Conservation (phyloP, 2,329 filamentous ascomycete species). For the Cryphonectria japonica region DNA sequence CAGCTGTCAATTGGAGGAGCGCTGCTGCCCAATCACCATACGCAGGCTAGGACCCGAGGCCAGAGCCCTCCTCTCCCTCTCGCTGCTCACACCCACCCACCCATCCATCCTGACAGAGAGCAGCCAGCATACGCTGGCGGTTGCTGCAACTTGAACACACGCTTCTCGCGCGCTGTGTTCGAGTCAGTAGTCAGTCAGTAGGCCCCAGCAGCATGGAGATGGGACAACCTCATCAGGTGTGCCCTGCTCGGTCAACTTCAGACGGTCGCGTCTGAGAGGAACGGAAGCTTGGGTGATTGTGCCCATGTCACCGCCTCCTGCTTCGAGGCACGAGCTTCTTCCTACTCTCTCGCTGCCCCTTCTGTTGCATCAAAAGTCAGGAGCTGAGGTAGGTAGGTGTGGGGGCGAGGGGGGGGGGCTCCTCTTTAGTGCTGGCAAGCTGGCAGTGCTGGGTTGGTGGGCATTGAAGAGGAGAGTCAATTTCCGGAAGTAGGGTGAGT, state of each 20-base stretch:
- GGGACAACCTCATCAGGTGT: not conserved
- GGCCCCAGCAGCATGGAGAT: not conserved
- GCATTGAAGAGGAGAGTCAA: not conserved
- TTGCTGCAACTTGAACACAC: not conserved
- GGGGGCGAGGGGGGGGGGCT: too few relatives aligned
- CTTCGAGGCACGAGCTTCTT: slow-evolving; percentile 1
- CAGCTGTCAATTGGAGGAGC: not conserved
- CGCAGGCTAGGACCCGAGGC: not conserved
- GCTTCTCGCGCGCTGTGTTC: not conserved
- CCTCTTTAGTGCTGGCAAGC: not conserved
- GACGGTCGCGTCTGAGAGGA: not conserved
- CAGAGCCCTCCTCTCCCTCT: not conserved
- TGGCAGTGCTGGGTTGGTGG: slow-evolving; percentile 1
- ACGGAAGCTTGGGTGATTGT: not conserved
- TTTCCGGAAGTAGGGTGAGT: slow-evolving; percentile 4
- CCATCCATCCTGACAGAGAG: not conserved
- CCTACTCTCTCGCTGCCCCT: not conserved
- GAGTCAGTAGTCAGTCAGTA: slow-evolving; percentile 10
- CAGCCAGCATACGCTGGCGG: not conserved
- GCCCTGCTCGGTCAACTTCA: not conserved
- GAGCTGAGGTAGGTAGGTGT: not conserved
- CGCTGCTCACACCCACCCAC: not conserved
- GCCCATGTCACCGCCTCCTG: slow-evolving; percentile 8
- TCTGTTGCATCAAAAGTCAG: not conserved
- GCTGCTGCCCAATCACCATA: slow-evolving; percentile 1